Evolutionary conservation across 441 rosid genomes (phyloP).

Genomic region (Erysimum cheiri): DNA sequence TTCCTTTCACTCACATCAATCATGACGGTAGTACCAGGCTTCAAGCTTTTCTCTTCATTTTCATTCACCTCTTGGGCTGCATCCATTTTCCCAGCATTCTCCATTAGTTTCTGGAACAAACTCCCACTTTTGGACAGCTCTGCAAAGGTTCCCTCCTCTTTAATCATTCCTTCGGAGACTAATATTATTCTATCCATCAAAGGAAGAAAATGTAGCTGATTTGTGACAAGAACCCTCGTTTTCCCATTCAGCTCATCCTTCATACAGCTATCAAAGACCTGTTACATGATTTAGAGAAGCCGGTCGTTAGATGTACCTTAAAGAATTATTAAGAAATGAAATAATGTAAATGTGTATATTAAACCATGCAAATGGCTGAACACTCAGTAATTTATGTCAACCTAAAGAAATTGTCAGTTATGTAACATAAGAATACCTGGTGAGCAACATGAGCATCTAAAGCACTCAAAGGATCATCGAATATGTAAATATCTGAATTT

Average conservation of each 20-base stretch:
- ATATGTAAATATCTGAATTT: constrained; percentile 83
- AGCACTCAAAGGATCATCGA: constrained; percentile 99
- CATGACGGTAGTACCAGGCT: constrained; percentile 45
- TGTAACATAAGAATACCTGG: constrained; percentile 57
- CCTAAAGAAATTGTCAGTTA: background rate
- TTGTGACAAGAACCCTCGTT: constrained; percentile 94
- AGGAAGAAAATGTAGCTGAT: constrained; percentile 98
- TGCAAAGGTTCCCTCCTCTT: constrained; percentile 92
- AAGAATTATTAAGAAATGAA: too few species aligned
- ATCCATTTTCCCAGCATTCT: constrained; percentile 97
- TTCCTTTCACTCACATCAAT: constrained; percentile 46
- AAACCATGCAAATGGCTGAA: too few species aligned
- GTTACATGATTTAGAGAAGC: constrained; percentile 44
- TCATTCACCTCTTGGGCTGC: constrained; percentile 56
- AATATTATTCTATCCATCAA: constrained; percentile 82
- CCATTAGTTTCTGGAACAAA: constrained; percentile 88
- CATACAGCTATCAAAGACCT: constrained; percentile 93
- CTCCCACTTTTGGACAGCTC: constrained; percentile 73
- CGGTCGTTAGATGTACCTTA: background rate
- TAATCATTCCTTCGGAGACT: constrained; percentile 75
- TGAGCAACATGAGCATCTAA: constrained; percentile 93
- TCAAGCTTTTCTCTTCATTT: constrained; percentile 43
- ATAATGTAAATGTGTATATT: too few species aligned
- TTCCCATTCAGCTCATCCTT: constrained; percentile 79
- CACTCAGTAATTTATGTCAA: background rate